Percentiles rank a stretch among this genome's conserved stretches.
phyloP scores from a whole-genome alignment of 306 rosid species.

The Sechiopsis laciniata region DNA sequence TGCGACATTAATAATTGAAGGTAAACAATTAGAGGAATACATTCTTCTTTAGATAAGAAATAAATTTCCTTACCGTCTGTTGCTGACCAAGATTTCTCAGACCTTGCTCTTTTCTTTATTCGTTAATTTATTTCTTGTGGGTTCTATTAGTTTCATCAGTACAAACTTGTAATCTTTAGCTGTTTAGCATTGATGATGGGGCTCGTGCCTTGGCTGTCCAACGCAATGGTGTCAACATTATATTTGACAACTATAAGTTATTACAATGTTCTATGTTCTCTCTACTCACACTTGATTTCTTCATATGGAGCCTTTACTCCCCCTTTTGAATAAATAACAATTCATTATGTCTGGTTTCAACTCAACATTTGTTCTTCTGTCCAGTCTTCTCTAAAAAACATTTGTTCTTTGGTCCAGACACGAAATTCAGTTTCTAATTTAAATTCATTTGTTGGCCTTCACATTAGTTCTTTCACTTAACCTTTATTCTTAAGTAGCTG shows the following conservation, averaged over 20 bases:
- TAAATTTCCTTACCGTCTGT: not conserved
- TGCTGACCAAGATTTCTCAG: not conserved
- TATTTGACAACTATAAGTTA: too few species aligned
- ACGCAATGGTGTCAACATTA: too few species aligned
- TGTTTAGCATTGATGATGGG: not conserved
- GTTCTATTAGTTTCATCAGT: not conserved
- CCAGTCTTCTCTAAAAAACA: too few species aligned
- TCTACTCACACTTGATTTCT: not conserved
- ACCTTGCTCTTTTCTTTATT: not conserved
- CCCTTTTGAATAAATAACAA: constrained; percentile 1
- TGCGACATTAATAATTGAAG: not conserved
- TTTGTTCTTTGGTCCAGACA: not conserved
- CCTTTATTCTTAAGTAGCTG: not conserved
- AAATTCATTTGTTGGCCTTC: constrained; percentile 5
- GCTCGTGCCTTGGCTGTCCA: not conserved
- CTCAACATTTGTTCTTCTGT: constrained; percentile 5
- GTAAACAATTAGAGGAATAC: not conserved
- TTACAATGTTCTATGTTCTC: too few species aligned
- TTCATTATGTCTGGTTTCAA: not conserved
- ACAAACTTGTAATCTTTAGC: not conserved
- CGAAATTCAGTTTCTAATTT: not conserved
- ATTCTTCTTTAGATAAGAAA: not conserved
- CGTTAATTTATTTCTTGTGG: not conserved
- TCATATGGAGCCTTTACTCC: constrained; percentile 14
- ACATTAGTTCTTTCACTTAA: not conserved